Conservation (phyloP, 164 flowering plant species). For the Umbilicus rupestris region DNA sequence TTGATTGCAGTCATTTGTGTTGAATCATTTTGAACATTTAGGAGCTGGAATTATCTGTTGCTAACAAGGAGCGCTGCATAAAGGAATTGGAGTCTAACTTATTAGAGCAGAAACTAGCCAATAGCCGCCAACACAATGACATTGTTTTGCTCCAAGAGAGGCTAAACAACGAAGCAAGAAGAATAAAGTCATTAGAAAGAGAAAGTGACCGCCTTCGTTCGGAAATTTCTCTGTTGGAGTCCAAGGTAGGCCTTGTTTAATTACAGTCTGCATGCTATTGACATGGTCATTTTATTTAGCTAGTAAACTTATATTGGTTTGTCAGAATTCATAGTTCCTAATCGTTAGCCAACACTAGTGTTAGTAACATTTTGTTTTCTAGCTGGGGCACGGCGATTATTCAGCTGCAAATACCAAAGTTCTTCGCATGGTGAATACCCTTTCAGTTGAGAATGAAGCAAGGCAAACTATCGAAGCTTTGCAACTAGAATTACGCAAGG, state of each 20-base stretch:
- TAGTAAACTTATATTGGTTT: not conserved
- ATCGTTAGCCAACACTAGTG: not conserved
- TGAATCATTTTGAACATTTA: constrained; percentile 16
- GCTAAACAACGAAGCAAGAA: constrained; percentile 57
- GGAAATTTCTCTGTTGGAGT: constrained; percentile 77
- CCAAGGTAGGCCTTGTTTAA: constrained; percentile 52
- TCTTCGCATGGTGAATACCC: constrained; percentile 89
- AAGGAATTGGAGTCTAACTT: constrained; percentile 53
- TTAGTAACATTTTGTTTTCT: constrained; percentile 12
- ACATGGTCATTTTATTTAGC: not conserved
- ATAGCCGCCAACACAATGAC: constrained; percentile 50
- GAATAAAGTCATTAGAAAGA: constrained; percentile 80
- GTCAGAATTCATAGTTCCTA: not conserved
- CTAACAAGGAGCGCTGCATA: constrained; percentile 47
- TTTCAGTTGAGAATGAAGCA: constrained; percentile 82
- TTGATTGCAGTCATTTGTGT: not conserved
- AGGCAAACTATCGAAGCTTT: constrained; percentile 86
- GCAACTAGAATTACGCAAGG: constrained; percentile 66
- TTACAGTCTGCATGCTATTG: not conserved
- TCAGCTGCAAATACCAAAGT: constrained; percentile 89
- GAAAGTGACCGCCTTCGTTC: constrained; percentile 85
- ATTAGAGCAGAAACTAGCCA: constrained; percentile 42
- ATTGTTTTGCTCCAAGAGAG: constrained; percentile 61
- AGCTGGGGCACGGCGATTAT: constrained; percentile 98
- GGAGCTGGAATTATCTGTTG: constrained; percentile 66